Evolutionary conservation across 768 basidiomycete genomes (phyloP), one percentile per base, ranked within the genome.

Genomic region (Calvatia gigantea): DNA sequence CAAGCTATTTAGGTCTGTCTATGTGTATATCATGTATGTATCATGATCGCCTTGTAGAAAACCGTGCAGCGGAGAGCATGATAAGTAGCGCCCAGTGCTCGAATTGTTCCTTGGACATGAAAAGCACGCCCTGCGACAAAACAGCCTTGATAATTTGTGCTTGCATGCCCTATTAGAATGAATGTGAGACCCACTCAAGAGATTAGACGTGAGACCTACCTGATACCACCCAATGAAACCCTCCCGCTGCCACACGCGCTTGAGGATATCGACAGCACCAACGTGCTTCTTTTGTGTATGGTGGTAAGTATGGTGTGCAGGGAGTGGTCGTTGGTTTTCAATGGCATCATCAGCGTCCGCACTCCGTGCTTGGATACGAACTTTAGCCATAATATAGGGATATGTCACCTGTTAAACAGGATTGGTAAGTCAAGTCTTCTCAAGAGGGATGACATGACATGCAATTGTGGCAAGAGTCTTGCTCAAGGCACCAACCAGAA

Each of bases 61-160:
- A 51, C 21, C 74, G 76, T 28, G 81, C 70, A 32, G 72, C 71
- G 38, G 87, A 57, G 21, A 84, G 68, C 77, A 91, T 84, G 57
- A 94, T 80, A 11, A 78, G 70, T 52, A 93, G 74, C 1, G 92
- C 86, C 82, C 89, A 96, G 3, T 82, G 83, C 68, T 99, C 97
- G 64, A 99, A 95, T 65, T 94, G 91, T 65, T 98, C 96, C 72
- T 99, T 99, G 60, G 94, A 91, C 75, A 96, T 89, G 77, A 99
- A 99, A 51, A 98, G 73, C 60, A 99, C 77, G 2, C 94, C 96
- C 70, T 99, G 97, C 6, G 93, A 91, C 12, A 99, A 73, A 11
- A 98, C 95, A 0, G 96, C 97, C 69, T 99, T 99, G 48, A 85
- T 80, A 55, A 98, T 94, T 70, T 99, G 97, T 0, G 97, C 95